Evolutionary conservation across 257 asterid species (phyloP), one percentile per base, ranked within the genome.

Genomic region (Scutellaria minor): DNA sequence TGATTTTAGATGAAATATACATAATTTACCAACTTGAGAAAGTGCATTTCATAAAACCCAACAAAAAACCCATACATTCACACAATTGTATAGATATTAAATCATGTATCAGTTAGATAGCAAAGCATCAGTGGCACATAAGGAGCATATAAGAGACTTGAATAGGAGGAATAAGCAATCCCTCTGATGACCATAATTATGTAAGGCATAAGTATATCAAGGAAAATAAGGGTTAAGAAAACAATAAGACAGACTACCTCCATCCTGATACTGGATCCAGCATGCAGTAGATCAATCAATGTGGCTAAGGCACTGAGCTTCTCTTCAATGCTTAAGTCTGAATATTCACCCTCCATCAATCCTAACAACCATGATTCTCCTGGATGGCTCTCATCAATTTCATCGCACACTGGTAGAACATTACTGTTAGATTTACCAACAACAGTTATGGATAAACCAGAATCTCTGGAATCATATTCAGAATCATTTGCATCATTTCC

Each of bases 331-430:
- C 89, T 85, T 76, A 95, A 86, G 83, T 89, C 96, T 75, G 98
- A 86, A 89, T 95, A 92, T 82, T 90, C 99, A 71, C 99, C 89
- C 83, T 95, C 99, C 96, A 88, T 86, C 58, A 95, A 85, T 74
- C 97, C 98, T 71, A 90, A 78, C 80, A 88, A 70, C 99, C 99
- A 95, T 57, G 77, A 87, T 84, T 95, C 98, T 79, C 97, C 99
- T 42, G 96, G 83, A 82, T 90, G 85, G 91, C 99, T 90, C 79
- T 95, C 99, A 78, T 95, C 99, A 79, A 95, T 95, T 87, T 90
- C 99, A 66, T 85, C 79, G 69, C 74, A 72, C 58, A 82, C 78
- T 53, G 63, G 70, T 79, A 72, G 62, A 76, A 57, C 71, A 27
- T 78, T 70, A 54, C 62, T 62, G 71, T 76, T 71, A 68, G 78